Evolutionary conservation across 2,329 filamentous ascomycete species (phyloP), one percentile per base, ranked within the genome.

Genomic region (Pochonia chlamydosporia): DNA sequence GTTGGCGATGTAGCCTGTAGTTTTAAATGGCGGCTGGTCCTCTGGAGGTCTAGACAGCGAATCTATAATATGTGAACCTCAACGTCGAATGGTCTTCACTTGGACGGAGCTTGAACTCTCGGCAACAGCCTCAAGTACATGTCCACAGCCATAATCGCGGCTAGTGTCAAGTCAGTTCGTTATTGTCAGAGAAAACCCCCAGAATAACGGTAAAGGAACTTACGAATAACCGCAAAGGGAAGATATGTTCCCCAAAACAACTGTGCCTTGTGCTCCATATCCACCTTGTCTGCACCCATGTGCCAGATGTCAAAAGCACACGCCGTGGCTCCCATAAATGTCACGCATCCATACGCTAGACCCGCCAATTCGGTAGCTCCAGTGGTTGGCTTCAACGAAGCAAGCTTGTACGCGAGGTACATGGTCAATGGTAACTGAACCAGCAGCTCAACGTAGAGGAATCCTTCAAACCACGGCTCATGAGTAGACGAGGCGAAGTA

Each of bases 41-140:
- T 11, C 18, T n/a, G n/a, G n/a, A n/a, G n/a, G n/a, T n/a, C n/a
- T n/a, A n/a, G n/a, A n/a, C n/a, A n/a, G n/a, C n/a, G n/a, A n/a
- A n/a, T n/a, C n/a, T n/a, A n/a, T n/a, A n/a, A n/a, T n/a, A n/a
- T n/a, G n/a, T n/a, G n/a, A n/a, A n/a, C n/a, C n/a, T n/a, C n/a
- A n/a, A n/a, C n/a, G n/a, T n/a, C n/a, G n/a, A n/a, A n/a, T n/a
- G n/a, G n/a, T n/a, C n/a, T n/a, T n/a, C n/a, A n/a, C n/a, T 33
- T 41, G 21, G 42, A 26, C 6, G 41, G 10, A 31, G 40, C 9
- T 18, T 26, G 61, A 13, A 75, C 60, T 8, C 78, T 71, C 6
- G 54, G 61, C 8, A 77, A 56, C 1, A 82, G 62, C n/a, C 79
- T 68, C 30, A 58, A 43, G 43, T 72, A 78, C 78, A 82, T 81